Percentiles rank a stretch among this genome's conserved stretches.
Conservation (phyloP, 306 rosid species). For the Cucumis hystrix region DNA sequence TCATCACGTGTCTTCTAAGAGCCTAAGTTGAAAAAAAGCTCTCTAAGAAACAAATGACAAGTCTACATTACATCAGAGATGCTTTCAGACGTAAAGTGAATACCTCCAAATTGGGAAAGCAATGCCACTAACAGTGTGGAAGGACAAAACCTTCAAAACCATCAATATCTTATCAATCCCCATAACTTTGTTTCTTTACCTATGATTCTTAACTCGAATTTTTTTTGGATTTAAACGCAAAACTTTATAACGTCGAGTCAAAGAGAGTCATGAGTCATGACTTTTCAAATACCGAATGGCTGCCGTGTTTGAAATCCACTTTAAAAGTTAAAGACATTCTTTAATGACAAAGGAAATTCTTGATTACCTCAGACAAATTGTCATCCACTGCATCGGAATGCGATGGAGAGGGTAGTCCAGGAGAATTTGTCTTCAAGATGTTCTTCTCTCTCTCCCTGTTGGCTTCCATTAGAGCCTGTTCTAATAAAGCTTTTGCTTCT, state of each 20-base stretch:
- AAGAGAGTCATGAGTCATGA: neutral
- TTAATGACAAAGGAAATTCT: neutral
- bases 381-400: slow-evolving; percentile 49
- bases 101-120: slow-evolving; percentile 8
- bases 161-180: neutral
- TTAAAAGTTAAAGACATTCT: neutral
- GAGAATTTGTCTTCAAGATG: slow-evolving; percentile 54
- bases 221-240: neutral
- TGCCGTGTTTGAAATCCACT: neutral
- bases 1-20: slow-evolving; percentile 6
- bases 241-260: neutral
- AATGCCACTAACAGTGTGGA: neutral
- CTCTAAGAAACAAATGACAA: slow-evolving; percentile 5
- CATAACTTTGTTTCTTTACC: neutral
- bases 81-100: slow-evolving; percentile 9
- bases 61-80: slow-evolving; percentile 1
- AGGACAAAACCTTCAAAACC: neutral
- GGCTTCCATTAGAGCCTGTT: slow-evolving; percentile 78
- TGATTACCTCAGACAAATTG: slow-evolving; percentile 59
- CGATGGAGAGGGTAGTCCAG: slow-evolving; percentile 51
- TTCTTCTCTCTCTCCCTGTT: slow-evolving; percentile 78
- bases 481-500: slow-evolving; percentile 70
- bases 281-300: neutral
- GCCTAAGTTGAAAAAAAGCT: neutral
- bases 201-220: neutral